Evolutionary conservation across 306 rosid genomes (phyloP).

Genomic region (Begonia loranthoides): DNA sequence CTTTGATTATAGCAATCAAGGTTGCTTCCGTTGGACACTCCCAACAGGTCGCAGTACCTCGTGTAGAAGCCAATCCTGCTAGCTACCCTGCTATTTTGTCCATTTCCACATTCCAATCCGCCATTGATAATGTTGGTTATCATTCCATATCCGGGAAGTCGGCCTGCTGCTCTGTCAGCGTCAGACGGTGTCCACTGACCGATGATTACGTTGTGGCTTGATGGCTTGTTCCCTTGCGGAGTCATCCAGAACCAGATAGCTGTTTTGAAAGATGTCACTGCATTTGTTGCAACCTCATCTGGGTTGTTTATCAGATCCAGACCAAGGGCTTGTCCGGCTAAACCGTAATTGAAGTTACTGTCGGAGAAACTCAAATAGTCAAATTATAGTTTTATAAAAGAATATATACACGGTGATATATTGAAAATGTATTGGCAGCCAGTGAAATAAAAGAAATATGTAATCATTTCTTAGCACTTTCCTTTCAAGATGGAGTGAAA

Average conservation of each 20-base stretch:
- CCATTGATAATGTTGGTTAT: slow-evolving; percentile 25
- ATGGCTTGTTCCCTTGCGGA: slow-evolving; percentile 46
- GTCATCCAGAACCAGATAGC: slow-evolving; percentile 82
- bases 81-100: slow-evolving; percentile 10
- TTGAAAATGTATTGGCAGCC: neutral
- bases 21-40: slow-evolving; percentile 12
- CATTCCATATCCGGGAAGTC: slow-evolving; percentile 10
- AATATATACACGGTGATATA: neutral
- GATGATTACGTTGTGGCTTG: slow-evolving; percentile 43
- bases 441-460: neutral
- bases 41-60: slow-evolving; percentile 24
- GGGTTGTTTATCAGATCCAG: slow-evolving; percentile 38
- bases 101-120: slow-evolving; percentile 26
- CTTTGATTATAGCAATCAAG: slow-evolving; percentile 22
- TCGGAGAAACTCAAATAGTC: neutral
- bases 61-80: slow-evolving; percentile 22
- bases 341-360: slow-evolving; percentile 56
- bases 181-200: slow-evolving; percentile 30
- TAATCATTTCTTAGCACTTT: neutral
- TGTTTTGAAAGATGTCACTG: slow-evolving; percentile 37
- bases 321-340: slow-evolving; percentile 22
- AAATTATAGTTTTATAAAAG: neutral
- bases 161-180: slow-evolving; percentile 15
- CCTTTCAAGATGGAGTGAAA: neutral
- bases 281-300: slow-evolving; percentile 30